Evolutionary conservation across 2,329 filamentous ascomycete genomes (phyloP).

Genomic region (Phaeosphaeria sp.): DNA sequence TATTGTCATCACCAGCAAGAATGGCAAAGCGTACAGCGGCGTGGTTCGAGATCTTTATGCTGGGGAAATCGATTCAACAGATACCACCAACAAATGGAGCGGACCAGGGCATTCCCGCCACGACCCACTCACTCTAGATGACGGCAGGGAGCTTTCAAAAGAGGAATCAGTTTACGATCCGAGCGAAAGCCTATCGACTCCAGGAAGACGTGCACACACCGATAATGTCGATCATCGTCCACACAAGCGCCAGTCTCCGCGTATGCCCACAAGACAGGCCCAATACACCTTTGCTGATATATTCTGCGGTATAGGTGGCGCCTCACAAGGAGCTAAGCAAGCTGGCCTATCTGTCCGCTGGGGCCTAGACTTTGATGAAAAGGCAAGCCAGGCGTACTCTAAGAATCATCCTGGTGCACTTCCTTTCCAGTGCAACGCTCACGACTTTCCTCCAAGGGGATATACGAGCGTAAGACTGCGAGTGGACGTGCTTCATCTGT

Average conservation of each 20-base stretch:
- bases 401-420: slow-evolving; percentile 15
- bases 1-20: not conserved
- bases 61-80: slow-evolving; percentile 1
- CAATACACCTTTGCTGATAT: slow-evolving; percentile 20
- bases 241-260: not conserved
- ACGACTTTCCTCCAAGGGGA: slow-evolving; percentile 13
- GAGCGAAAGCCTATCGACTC: not conserved
- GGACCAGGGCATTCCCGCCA: too few relatives aligned
- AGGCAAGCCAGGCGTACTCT: slow-evolving; percentile 17
- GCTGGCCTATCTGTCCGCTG: slow-evolving; percentile 16
- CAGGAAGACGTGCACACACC: not conserved
- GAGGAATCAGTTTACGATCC: not conserved
- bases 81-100: not conserved
- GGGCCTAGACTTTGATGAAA: slow-evolving; percentile 26
- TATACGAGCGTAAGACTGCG: not conserved
- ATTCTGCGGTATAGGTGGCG: slow-evolving; percentile 33
- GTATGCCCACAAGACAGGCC: not conserved
- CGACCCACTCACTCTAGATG: too few relatives aligned
- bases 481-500: slow-evolving; percentile 27
- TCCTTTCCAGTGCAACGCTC: slow-evolving; percentile 16
- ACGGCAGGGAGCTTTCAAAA: not conserved
- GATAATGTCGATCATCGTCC: not conserved
- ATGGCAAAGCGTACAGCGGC: slow-evolving; percentile 8
- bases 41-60: slow-evolving; percentile 7
- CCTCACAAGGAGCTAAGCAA: slow-evolving; percentile 24